Evolutionary conservation across 768 basidiomycete species (phyloP), one percentile per base, ranked within the genome.

Genomic region (Kwoniella bestiolae): DNA sequence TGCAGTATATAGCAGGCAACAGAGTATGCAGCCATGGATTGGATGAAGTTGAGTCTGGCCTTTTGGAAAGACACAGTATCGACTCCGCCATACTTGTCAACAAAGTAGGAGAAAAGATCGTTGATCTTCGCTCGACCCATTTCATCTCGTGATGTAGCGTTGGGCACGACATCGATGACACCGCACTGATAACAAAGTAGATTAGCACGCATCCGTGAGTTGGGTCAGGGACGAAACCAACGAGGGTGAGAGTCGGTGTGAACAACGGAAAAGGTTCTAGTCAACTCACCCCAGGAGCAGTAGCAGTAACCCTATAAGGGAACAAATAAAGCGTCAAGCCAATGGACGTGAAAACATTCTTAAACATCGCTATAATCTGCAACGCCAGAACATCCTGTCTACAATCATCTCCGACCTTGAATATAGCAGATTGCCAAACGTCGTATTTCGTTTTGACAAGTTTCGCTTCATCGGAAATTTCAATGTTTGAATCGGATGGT

Each of bases 361-460:
- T 98, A 86, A 98, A 97, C 94, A 98, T 98, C 5, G 96, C 96
- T 67, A 99, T 98, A 66, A 97, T 83, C 75, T 99, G 96, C 52
- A 99, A 83, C 0, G 96, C 96, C 49, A 99, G 86, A n/a, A 98
- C 90, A 75, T 99, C 96, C 80, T 99, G 96, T 46, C 96, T 88
- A 80, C 96, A 99, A 78, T 99, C 96, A 78, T 99, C 96, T 60
- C 96, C 96, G 63, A 99, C 96, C 84, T 99, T 99, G 88, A 99
- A 99, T 68, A 99, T 99, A 0, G 96, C 96, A 70, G 92, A 90
- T 66, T 95, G 92, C 94, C 92, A 97, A 50, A 94, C 89, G 67
- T 97, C 93, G 76, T 90, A 91, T 71, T 71, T 74, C 26, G 68
- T 72, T 74, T 77, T 82, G 53, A 70, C 61, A 41, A 70, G 55